Evolutionary conservation across 805 yeast genomes (phyloP), one percentile per base, ranked within the genome.

Genomic region (Lachancea kluyveri): DNA sequence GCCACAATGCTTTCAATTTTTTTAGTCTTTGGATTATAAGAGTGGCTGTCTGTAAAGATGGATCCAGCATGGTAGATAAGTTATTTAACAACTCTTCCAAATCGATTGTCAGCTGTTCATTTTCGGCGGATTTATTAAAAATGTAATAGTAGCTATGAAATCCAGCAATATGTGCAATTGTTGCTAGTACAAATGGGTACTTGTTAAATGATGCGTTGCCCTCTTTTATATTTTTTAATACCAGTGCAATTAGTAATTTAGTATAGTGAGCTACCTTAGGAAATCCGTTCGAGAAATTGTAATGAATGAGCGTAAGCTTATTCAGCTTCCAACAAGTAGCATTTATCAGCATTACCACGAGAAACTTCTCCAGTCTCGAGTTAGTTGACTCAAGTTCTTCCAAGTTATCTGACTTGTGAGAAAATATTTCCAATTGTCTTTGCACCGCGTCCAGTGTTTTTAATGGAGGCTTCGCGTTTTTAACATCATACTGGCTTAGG

Each of bases 371-470:
- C 24, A 53, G 46, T 17, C 32, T 37, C 3, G 52, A 36, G 19
- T 39, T 44, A 12, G 33, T 33, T 7, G 42, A 40, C 16, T 19
- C 24, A 8, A 48, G 35, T 5, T 32, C 34, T 13, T 37, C 37
- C 10, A 37, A 39, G 3, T 26, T 17, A 7, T 25, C 8, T 3
- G 44, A 14, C 23, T 44, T 54, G 14, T 31, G 33, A 8, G 36
- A 30, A 14, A 52, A 45, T 9, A 42, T 42, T 1, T 40, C 42
- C 1, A 47, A 18, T 20, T 48, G 52, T 27, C 52, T 38, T 12
- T 43, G 42, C 4, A 53, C 37, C 2, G 54, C 49, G 15, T 56
- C 57, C 15, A 56, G 30, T 4, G 58, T 50, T 29, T 50, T 52
- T 8, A 52, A 24, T 7, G 50, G 52, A 2, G 60, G 58, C 26